These are phyloP conservation scores for Escovopsis weberi DNA, from an alignment of 2,329 filamentous ascomycete genomes.

Conservation along the genomic window DNA sequence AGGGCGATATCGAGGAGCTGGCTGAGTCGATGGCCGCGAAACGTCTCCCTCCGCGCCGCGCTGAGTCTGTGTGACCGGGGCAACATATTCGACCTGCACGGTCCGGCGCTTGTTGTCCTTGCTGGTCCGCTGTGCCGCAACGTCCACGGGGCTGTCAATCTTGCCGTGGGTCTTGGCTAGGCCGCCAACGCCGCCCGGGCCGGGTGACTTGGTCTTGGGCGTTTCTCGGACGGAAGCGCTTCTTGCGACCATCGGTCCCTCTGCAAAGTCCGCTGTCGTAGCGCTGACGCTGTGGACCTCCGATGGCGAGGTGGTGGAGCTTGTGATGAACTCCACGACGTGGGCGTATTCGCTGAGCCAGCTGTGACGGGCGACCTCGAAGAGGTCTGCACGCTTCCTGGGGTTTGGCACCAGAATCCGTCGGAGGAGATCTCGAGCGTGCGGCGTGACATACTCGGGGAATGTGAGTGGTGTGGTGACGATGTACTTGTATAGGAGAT, in stretches of 20 bases:
- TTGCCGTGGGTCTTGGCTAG: slow-evolving; percentile 60
- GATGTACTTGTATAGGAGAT: slow-evolving; percentile 97
- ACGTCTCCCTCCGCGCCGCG: slow-evolving; percentile 26
- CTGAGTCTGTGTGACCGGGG: slow-evolving; percentile 72
- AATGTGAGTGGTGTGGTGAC: slow-evolving; percentile 94
- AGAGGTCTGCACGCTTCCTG: slow-evolving; percentile 84
- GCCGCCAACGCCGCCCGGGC: slow-evolving; percentile 40
- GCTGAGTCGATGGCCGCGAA: slow-evolving; percentile 12
- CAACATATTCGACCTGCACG: slow-evolving; percentile 95
- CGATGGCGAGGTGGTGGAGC: slow-evolving; percentile 72
- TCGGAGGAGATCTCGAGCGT: slow-evolving; percentile 81
- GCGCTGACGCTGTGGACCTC: slow-evolving; percentile 75
- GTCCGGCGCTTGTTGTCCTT: slow-evolving; percentile 87
- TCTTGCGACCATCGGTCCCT: slow-evolving; percentile 54
- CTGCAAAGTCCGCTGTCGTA: slow-evolving; percentile 36
- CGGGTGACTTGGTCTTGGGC: slow-evolving; percentile 48
- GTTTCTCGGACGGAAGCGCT: slow-evolving; percentile 88
- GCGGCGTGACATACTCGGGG: slow-evolving; percentile 95
- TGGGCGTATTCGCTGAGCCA: slow-evolving; percentile 97
- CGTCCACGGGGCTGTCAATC: slow-evolving; percentile 51
- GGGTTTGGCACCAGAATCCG: slow-evolving; percentile 93
- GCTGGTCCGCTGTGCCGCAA: slow-evolving; percentile 39
- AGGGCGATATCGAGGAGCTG: slow-evolving; percentile 30
- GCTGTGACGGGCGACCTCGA: slow-evolving; percentile 93
- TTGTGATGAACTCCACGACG: slow-evolving; percentile 92